Evolutionary conservation across 2,329 filamentous ascomycete genomes (phyloP).

Genomic region (Hymenoscyphus albidus): DNA sequence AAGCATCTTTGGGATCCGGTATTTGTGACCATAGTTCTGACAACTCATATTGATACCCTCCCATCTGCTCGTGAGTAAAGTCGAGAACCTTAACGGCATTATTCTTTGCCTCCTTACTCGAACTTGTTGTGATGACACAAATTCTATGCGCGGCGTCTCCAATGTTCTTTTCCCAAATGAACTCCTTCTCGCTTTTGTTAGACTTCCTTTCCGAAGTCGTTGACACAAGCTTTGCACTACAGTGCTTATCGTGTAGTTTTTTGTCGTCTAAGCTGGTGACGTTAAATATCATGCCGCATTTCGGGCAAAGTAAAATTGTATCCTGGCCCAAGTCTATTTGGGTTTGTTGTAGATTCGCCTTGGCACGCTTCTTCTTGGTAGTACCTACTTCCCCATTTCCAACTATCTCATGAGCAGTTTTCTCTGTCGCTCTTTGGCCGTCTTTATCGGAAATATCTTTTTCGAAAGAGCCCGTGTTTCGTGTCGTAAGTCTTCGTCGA

Average conservation of each 20-base stretch:
- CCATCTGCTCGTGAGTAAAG: slow-evolving; percentile 7
- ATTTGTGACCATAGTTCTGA: slow-evolving; percentile 13
- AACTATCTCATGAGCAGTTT: neutral
- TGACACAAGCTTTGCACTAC: neutral
- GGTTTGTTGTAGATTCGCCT: slow-evolving; percentile 8
- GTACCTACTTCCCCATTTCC: neutral
- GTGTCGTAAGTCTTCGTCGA: slow-evolving; percentile 23
- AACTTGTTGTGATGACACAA: slow-evolving; percentile 3
- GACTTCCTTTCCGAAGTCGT: neutral
- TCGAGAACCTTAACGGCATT: slow-evolving; percentile 8
- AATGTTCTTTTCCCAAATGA: slow-evolving; percentile 7
- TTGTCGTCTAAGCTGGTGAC: slow-evolving; percentile 13
- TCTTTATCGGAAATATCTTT: neutral
- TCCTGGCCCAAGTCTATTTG: slow-evolving; percentile 19
- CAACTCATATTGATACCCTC: slow-evolving; percentile 2
- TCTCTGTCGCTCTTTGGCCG: neutral
- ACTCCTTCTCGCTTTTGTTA: neutral
- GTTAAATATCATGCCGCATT: slow-evolving; percentile 22
- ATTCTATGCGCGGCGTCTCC: neutral
- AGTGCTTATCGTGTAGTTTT: slow-evolving; percentile 12
- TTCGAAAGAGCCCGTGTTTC: slow-evolving; percentile 7
- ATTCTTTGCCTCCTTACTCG: neutral
- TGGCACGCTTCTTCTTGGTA: neutral
- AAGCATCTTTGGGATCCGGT: slow-evolving; percentile 12
- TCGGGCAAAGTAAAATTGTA: slow-evolving; percentile 12